These are phyloP conservation scores for Hypoxylon subgilvum DNA, from an alignment of 495 filamentous ascomycete species.

Conservation along the genomic window DNA sequence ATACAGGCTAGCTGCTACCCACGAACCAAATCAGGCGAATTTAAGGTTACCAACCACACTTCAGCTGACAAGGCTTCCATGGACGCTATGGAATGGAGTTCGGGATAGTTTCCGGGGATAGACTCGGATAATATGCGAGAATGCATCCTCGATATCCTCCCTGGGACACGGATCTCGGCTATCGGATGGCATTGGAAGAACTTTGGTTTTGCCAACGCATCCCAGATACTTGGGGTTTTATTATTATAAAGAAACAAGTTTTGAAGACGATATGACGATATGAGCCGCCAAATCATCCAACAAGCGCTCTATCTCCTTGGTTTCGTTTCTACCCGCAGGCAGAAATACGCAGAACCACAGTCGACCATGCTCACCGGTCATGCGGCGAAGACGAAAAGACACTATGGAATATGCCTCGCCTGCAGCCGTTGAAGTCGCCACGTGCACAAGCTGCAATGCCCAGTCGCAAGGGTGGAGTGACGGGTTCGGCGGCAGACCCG, in stretches of 20 bases:
- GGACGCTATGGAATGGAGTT: conserved; percentile 19
- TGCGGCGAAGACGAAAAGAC: not conserved
- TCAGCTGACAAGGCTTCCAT: conserved; percentile 13
- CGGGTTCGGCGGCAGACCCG: conserved; percentile 7
- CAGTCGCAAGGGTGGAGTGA: conserved; percentile 19
- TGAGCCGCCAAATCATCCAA: not conserved
- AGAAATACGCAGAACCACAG: not conserved
- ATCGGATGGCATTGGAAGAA: not conserved
- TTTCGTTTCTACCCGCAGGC: not conserved
- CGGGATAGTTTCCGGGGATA: conserved; percentile 8
- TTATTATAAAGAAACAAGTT: conserved; percentile 1
- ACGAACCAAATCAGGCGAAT: not conserved
- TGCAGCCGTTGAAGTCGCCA: conserved; percentile 11
- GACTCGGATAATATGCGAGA: conserved; percentile 7
- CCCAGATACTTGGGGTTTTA: conserved; percentile 2
- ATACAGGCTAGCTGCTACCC: not conserved
- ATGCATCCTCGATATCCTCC: conserved; percentile 15
- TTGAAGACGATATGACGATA: not conserved
- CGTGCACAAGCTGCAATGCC: conserved; percentile 27
- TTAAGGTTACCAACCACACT: conserved; percentile 4
- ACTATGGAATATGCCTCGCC: not conserved
- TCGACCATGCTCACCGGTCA: conserved; percentile 11
- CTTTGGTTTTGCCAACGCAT: not conserved
- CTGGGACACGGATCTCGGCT: not conserved
- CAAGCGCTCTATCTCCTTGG: conserved; percentile 8